Base-by-base conservation (phyloP, 83 land plant genomes). In the Picea abies region DNA sequence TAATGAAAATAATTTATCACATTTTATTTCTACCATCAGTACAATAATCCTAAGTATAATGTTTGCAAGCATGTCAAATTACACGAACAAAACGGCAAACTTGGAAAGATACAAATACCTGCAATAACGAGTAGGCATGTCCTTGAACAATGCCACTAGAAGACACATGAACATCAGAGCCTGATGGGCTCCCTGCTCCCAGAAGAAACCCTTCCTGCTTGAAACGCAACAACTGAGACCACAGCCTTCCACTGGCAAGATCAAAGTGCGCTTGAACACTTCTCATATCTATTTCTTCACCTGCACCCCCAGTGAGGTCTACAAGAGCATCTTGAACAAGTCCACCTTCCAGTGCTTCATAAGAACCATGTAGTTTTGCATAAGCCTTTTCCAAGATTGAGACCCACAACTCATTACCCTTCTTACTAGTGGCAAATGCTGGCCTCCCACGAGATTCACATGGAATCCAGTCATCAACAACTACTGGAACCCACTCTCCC, bases 401-500 rank as follows among this genome's bases (percentile, higher is more conserved):
- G 29, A 98, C 99, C 99, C 99, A 98, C 22, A 98, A 89, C 82
- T 98, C 99, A 88, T 93, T 94, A 35, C 89, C 86, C 81, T 93
- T 98, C 79, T 89, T 88, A 80, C 99, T 96, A 6, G 99, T 98
- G 39, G 99, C 99, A 91, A 98, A 98, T 84, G 99, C 99, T 19
- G 99, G 99, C 83, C 92, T 98, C 20, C 97, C 95, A 20, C 90
- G 90, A n/a, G 93, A 85, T 83, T 98, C 99, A 88, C 99, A 98
- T 64, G 99, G 99, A 65, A 98, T 96, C 99, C 99, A 98, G 83
- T 98, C 99, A 90, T 98, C 99, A 62, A 98, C 98, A 76, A 98
- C 95, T 20, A 98, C 99, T 60, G 99, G 99, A 25, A 98, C 99
- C 99, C 99, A 98, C 79, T 98, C 99, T 67, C 99, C 99, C 99